A percentile compares a stretch with the other conserved stretches of the same genome.
These are phyloP conservation scores for Hypoxylon sp. DNA, from an alignment of 2,329 filamentous ascomycete genomes.

Conservation along the genomic window DNA sequence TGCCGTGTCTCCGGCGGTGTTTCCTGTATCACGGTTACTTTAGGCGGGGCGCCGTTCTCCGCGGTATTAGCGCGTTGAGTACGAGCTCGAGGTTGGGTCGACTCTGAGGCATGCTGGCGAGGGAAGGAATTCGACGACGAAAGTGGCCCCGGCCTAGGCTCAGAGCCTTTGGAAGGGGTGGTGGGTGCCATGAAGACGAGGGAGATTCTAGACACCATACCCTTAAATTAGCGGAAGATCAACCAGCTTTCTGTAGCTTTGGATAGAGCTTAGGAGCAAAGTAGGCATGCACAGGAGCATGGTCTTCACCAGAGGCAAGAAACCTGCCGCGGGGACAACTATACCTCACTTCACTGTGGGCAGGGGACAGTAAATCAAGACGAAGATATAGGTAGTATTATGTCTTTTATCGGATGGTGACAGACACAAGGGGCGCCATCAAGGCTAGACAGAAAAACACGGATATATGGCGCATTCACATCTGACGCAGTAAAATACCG, in stretches of 20 bases:
- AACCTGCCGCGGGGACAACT: constrained; percentile 34
- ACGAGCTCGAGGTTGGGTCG: constrained; percentile 51
- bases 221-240: not conserved
- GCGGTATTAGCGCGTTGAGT: constrained; percentile 63
- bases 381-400: constrained; percentile 26
- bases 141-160: constrained; percentile 47
- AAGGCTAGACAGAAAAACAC: constrained; percentile 18
- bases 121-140: constrained; percentile 49
- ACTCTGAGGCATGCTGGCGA: constrained; percentile 44
- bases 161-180: constrained; percentile 44
- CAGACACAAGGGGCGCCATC: constrained; percentile 33
- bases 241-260: constrained; percentile 10
- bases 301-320: constrained; percentile 24
- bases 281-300: constrained; percentile 2
- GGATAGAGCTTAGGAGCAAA: constrained; percentile 11
- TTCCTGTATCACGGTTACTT: constrained; percentile 45
- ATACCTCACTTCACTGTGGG: constrained; percentile 34
- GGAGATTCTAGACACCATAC: constrained; percentile 27
- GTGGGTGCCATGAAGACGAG: constrained; percentile 46
- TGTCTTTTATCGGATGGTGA: constrained; percentile 30
- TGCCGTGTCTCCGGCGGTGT: constrained; percentile 39
- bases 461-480: constrained; percentile 16
- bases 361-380: constrained; percentile 28
- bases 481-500: not conserved
- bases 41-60: constrained; percentile 55